Evolutionary conservation across 345 rosid species (phyloP), one percentile per base, ranked within the genome.

Genomic region (Physaria fendleri): DNA sequence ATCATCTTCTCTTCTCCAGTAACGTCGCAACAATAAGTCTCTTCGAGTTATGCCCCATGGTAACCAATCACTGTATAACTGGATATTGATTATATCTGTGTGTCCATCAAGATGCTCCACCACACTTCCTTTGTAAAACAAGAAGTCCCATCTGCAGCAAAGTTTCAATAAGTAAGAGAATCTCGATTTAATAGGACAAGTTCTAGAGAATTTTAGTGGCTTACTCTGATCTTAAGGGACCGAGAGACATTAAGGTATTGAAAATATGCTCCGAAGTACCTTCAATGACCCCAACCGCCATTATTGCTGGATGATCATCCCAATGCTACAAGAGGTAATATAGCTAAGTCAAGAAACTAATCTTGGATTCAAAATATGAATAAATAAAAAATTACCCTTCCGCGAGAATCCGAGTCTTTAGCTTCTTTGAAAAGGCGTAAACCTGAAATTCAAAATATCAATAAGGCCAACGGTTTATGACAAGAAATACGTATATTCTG

Each of bases 1-100:
- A 68, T 93, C 95, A 6, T 87, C 94, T 67, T 93, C 99, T 34
- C 92, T 79, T 77, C 99, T 83, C 99, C 99, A 93, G 76, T 87
- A 89, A 8, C 97, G 89, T 32, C 81, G 80, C 58, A 87, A 27
- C 39, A 93, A 66, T 41, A 93, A 72, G 73, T 89, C 97, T 74
- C 99, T 85, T 52, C 82, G 76, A 47, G 68, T 73, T 97, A 87
- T 81, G 4, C 91, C 85, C 92, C 96, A 83, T 27, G 94, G 90
- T 20, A 93, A 66, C 97, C 94, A 89, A 59, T 83, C 84, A 44
- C 85, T 83, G 63, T 79, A 83, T 41, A 93, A 68, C 66, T 76
- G 76, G 50, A 54, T 50, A 73, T 79, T 81, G 72, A 93, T 59
- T 51, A 89, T 85, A 70, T 89, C 96, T 3, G 95, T 83, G 61